Conservation (phyloP, 495 filamentous ascomycete species). For the Talaromyces thailandensis region DNA sequence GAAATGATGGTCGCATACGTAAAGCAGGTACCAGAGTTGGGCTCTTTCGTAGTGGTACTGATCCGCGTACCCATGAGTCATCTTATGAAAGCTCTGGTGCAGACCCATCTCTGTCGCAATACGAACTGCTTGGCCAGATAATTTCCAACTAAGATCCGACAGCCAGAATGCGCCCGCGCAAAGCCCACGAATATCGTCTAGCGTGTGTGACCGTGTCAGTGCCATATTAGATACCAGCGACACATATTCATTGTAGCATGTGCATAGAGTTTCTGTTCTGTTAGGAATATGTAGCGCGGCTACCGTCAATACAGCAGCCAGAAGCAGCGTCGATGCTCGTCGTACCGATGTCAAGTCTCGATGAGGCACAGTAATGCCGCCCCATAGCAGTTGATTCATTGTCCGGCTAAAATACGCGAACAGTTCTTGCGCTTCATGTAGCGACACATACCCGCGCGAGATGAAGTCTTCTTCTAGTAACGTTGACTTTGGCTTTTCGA, state of each 20-base stretch:
- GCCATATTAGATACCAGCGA: slow-evolving; percentile 42
- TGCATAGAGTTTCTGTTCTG: slow-evolving; percentile 39
- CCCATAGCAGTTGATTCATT: slow-evolving; percentile 48
- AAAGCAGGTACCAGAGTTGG: slow-evolving; percentile 43
- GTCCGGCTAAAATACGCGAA: slow-evolving; percentile 45
- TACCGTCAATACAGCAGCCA: slow-evolving; percentile 42
- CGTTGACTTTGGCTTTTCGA: slow-evolving; percentile 34
- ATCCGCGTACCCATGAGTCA: slow-evolving; percentile 34
- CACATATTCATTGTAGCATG: slow-evolving; percentile 43
- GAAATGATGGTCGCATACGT: slow-evolving; percentile 50
- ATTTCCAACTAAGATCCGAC: slow-evolving; percentile 43
- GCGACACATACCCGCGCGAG: slow-evolving; percentile 34
- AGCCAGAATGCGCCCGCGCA: slow-evolving; percentile 47
- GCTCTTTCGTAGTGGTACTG: slow-evolving; percentile 43
- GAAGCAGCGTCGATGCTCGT: slow-evolving; percentile 38
- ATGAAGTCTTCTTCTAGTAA: slow-evolving; percentile 45
- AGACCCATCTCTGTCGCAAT: slow-evolving; percentile 45
- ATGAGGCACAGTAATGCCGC: slow-evolving; percentile 45
- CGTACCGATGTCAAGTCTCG: slow-evolving; percentile 39
- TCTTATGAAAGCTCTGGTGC: slow-evolving; percentile 40
- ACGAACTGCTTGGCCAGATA: slow-evolving; percentile 45
- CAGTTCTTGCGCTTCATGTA: slow-evolving; percentile 41
- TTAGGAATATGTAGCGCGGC: slow-evolving; percentile 44
- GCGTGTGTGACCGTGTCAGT: slow-evolving; percentile 37
- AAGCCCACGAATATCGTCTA: slow-evolving; percentile 44